Conservation (phyloP, 2,329 filamentous ascomycete species). For the Fusarium neocosmosporiellum region DNA sequence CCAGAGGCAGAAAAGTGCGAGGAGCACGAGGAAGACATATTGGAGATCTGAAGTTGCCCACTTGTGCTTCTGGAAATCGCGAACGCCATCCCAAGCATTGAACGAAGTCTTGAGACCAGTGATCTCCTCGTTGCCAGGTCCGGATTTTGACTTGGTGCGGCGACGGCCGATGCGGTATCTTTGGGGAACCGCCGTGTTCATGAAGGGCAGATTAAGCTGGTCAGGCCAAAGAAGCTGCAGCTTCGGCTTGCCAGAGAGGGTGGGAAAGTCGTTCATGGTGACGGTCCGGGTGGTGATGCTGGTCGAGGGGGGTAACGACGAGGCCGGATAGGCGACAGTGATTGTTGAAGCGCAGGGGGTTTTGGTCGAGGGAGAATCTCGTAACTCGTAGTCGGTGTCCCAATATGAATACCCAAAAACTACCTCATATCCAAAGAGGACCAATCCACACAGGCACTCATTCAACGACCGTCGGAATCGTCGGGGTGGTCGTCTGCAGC, state of each 20-base stretch:
- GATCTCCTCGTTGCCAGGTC: slow-evolving; percentile 67
- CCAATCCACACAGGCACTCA: slow-evolving; percentile 33
- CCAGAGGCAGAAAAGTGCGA: slow-evolving; percentile 85
- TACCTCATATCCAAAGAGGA: slow-evolving; percentile 51
- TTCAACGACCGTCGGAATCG: slow-evolving; percentile 30
- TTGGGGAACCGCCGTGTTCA: slow-evolving; percentile 55
- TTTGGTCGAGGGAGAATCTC: slow-evolving; percentile 30
- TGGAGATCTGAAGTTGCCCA: slow-evolving; percentile 89
- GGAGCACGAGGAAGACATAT: slow-evolving; percentile 78
- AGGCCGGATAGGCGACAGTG: slow-evolving; percentile 9
- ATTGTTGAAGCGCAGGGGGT: slow-evolving; percentile 13
- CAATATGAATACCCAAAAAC: slow-evolving; percentile 50
- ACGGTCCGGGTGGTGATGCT: slow-evolving; percentile 16
- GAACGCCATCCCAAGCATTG: slow-evolving; percentile 81
- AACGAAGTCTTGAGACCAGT: slow-evolving; percentile 84
- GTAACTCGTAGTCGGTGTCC: slow-evolving; percentile 36
- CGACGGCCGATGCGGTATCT: slow-evolving; percentile 54
- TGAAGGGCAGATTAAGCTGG: slow-evolving; percentile 55
- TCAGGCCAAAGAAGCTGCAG: slow-evolving; percentile 55
- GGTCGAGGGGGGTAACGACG: slow-evolving; percentile 15
- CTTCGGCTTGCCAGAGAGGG: slow-evolving; percentile 54
- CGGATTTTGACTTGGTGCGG: slow-evolving; percentile 54
- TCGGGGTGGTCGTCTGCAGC: slow-evolving; percentile 38
- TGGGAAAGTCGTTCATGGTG: slow-evolving; percentile 54
- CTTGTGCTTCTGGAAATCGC: slow-evolving; percentile 78